Base-by-base conservation (phyloP, 2,329 filamentous ascomycete species). In the Fusarium tricinctum region DNA sequence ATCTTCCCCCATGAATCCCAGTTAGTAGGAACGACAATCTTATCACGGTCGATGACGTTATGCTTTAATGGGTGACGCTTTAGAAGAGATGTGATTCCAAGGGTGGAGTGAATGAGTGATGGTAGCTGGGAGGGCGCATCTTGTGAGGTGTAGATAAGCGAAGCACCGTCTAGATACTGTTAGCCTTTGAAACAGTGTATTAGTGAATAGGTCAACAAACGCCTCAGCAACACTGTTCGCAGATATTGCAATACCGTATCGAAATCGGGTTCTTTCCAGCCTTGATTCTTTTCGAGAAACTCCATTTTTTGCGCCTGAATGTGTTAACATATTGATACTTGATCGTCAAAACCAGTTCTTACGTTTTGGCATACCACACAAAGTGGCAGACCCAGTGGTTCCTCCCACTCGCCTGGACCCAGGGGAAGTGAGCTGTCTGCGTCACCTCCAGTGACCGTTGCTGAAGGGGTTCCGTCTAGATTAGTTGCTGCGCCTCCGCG, bases 1-100 rank as follows among this genome's bases (percentile, higher is more conserved):
- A 99, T 97, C 81, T 98, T 99, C 62, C 94, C 94, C 92, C 94
- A 97, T 0, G 94, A 97, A 79, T 99, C 96, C 96, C 96, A 99
- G 78, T 97, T 97, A 17, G 94, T 92, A 3, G 95, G 95, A 1
- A 99, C 92, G 7, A 97, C 85, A 55, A 99, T 94, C 84, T 97
- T 97, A 78, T 97, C 94, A 62, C 95, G 88, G 80, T 96, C 96
- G 70, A 97, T 96, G 63, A 97, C 92, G 73, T 97, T 97, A 77
- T 94, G 92, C 80, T 93, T 96, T 23, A 97, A 85, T 23, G 91
- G 88, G 74, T 93, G 88, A 66, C 90, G 88, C 78, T 93, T 93
- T 19, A 97, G 83, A 20, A 96, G 85, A 22, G 92, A 97, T 63
- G 92, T 93, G 77, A 97, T 94, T 54, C 92, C 92, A 19, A 97